A percentile compares a stretch with the other conserved stretches of the same genome.
phyloP scores from a whole-genome alignment of 805 yeast species.

The Vanderwaltozyma tropicalis region DNA sequence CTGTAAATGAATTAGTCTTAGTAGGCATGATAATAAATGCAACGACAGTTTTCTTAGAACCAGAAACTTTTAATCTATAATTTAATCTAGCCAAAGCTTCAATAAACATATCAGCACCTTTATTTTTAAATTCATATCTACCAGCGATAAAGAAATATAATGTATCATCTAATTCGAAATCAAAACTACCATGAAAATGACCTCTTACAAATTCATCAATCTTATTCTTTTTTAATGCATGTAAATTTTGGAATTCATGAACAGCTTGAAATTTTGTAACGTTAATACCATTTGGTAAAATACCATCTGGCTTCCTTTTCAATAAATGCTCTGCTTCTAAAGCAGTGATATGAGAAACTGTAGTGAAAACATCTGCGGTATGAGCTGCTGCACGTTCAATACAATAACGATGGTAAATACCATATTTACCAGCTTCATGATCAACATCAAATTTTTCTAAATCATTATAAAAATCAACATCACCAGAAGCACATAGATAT shows the following conservation, averaged over 20 bases:
- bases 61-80: conserved; percentile 69
- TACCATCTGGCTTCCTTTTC: conserved; percentile 96
- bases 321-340: conserved; percentile 85
- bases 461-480: conserved; percentile 91
- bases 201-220: conserved; percentile 93
- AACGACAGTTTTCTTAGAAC: conserved; percentile 85
- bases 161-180: conserved; percentile 89
- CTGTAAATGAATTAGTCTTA: conserved; percentile 83
- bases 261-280: conserved; percentile 95
- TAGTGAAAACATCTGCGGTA: conserved; percentile 91
- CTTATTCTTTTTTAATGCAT: conserved; percentile 82
- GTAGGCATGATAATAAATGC: conserved; percentile 99
- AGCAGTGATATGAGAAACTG: conserved; percentile 94
- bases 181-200: conserved; percentile 93
- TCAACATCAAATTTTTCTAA: conserved; percentile 85
- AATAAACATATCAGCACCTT: conserved; percentile 92
- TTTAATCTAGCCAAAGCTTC: conserved; percentile 89
- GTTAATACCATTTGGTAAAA: conserved; percentile 90
- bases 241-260: conserved; percentile 95
- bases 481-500: conserved; percentile 92
- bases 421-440: conserved; percentile 95
- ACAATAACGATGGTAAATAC: conserved; percentile 94
- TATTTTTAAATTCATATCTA: conserved; percentile 90
- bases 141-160: conserved; percentile 94
- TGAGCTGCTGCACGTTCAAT: conserved; percentile 95